phyloP scores from a whole-genome alignment of 2,329 filamentous ascomycete species.

The Aspergillus floridensis region DNA sequence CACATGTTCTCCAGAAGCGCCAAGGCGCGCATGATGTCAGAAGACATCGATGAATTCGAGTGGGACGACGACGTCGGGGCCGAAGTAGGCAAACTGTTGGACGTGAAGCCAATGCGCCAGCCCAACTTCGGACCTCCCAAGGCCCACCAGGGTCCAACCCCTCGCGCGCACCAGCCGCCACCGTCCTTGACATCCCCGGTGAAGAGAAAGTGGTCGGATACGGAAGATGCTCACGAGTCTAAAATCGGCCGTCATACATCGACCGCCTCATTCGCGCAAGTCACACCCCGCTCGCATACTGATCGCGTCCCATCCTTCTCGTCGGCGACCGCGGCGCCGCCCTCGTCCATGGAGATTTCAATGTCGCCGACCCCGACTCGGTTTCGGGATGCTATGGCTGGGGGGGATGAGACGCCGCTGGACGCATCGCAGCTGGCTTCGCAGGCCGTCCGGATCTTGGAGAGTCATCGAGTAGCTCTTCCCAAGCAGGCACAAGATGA shows the following conservation, averaged over 20 bases:
- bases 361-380: slow-evolving; percentile 33
- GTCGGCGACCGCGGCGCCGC: slow-evolving; percentile 14
- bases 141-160: slow-evolving; percentile 27
- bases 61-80: slow-evolving; percentile 40
- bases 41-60: slow-evolving; percentile 37
- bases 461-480: slow-evolving; percentile 34
- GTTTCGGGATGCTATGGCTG: slow-evolving; percentile 28
- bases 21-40: slow-evolving; percentile 31
- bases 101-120: slow-evolving; percentile 19
- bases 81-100: slow-evolving; percentile 24
- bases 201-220: slow-evolving; percentile 36
- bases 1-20: slow-evolving; percentile 25
- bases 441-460: slow-evolving; percentile 33
- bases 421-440: slow-evolving; percentile 23
- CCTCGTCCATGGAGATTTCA: slow-evolving; percentile 29
- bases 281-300: background rate
- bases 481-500: slow-evolving; percentile 35
- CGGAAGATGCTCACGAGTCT: slow-evolving; percentile 10
- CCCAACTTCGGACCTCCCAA: slow-evolving; percentile 35
- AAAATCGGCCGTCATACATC: background rate
- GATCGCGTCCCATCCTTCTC: background rate
- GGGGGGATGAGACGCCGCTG: slow-evolving; percentile 12
- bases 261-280: background rate
- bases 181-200: slow-evolving; percentile 32
- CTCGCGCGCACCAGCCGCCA: slow-evolving; percentile 14